Evolutionary conservation across 2,329 filamentous ascomycete genomes (phyloP).

Genomic region (Decorospora gaudefroyi): DNA sequence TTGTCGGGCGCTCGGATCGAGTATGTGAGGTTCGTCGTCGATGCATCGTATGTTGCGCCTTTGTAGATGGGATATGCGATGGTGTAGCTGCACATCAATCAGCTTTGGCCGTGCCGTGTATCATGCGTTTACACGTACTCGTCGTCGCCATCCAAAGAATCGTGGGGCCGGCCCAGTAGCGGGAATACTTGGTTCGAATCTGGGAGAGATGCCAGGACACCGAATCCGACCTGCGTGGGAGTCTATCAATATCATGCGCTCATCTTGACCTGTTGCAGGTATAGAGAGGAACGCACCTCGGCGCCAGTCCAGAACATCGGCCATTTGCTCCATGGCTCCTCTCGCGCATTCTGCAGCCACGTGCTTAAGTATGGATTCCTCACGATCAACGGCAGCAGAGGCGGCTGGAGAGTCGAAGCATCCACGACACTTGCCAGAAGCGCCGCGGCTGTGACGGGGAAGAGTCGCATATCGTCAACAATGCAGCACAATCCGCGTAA

Average conservation of each 20-base stretch:
- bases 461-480: conserved; percentile 34
- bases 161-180: conserved; percentile 67
- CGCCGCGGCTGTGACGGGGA: conserved; percentile 30
- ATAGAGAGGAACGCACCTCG: conserved; percentile 51
- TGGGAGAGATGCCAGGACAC: conserved; percentile 65
- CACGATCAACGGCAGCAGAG: conserved; percentile 57
- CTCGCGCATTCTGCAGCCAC: conserved; percentile 67
- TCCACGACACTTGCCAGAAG: conserved; percentile 51
- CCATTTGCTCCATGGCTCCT: conserved; percentile 80
- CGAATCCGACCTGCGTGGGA: conserved; percentile 60
- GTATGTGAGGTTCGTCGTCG: conserved; percentile 71
- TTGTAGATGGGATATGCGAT: conserved; percentile 63
- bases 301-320: conserved; percentile 82
- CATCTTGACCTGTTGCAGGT: background rate
- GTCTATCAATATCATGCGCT: conserved; percentile 14
- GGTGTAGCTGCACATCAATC: conserved; percentile 52
- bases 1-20: conserved; percentile 55
- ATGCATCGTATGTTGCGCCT: conserved; percentile 69
- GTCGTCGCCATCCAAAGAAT: conserved; percentile 57
- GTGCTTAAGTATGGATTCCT: conserved; percentile 58
- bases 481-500: background rate
- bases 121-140: conserved; percentile 40
- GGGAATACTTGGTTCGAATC: conserved; percentile 65
- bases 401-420: conserved; percentile 61
- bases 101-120: background rate